These are phyloP conservation scores for Casaregolazyma suthepensis DNA, from an alignment of 1,139 yeast genomes.

Conservation along the genomic window DNA sequence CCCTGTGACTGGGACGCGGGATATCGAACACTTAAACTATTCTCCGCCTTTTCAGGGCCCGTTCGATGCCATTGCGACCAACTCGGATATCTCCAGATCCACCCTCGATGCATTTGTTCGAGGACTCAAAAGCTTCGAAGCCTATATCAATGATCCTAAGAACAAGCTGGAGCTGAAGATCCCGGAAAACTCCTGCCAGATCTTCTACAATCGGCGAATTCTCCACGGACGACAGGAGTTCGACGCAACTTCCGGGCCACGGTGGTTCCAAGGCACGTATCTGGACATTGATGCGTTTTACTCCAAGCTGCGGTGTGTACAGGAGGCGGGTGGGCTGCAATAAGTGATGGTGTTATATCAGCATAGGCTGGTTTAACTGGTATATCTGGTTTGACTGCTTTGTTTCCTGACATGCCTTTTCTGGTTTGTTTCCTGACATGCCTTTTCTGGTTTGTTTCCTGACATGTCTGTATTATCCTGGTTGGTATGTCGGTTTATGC, in stretches of 20 bases:
- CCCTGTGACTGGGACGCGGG: slow-evolving; percentile 28
- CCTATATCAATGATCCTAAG: slow-evolving; percentile 46
- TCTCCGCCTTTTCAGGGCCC: slow-evolving; percentile 89
- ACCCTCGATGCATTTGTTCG: slow-evolving; percentile 49
- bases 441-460: too few species aligned
- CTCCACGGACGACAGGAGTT: slow-evolving; percentile 66
- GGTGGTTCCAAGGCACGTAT: slow-evolving; percentile 79
- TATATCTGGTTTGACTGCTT: too few species aligned
- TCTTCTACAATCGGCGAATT: slow-evolving; percentile 68
- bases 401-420: too few species aligned
- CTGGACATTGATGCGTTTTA: slow-evolving; percentile 67
- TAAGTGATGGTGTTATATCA: too few species aligned
- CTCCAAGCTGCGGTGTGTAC: slow-evolving; percentile 46
- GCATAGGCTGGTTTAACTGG: too few species aligned
- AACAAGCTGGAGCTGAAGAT: slow-evolving; percentile 55
- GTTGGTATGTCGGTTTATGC: too few species aligned
- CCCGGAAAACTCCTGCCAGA: slow-evolving; percentile 58
- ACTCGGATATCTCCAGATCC: slow-evolving; percentile 15
- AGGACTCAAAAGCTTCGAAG: slow-evolving; percentile 58
- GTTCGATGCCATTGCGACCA: slow-evolving; percentile 40
- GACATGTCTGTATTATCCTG: too few species aligned
- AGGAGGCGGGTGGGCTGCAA: too few species aligned
- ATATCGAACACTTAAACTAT: slow-evolving; percentile 58
- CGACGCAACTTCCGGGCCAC: slow-evolving; percentile 44
- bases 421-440: too few species aligned